A percentile compares a stretch with the other conserved stretches of the same genome.
Conservation (phyloP, 169 alveolate species). For the Cyclospora cayetanensis region DNA sequence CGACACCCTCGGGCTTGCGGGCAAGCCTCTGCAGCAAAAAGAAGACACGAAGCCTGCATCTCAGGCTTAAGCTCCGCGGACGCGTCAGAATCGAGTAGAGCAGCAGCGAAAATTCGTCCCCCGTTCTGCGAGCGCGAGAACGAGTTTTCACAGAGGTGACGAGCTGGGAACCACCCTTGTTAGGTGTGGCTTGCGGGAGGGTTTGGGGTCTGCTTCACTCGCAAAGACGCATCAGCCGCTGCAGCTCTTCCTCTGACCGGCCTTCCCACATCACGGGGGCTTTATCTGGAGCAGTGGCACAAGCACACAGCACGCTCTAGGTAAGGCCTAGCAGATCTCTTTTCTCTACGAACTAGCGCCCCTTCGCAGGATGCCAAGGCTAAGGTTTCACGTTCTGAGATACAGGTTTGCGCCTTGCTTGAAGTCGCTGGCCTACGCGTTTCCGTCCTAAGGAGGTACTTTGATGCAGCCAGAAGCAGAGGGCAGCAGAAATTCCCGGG, state of each 20-base stretch:
- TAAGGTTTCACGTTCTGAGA: neutral
- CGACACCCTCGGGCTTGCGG: constrained; percentile 9
- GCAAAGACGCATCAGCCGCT: neutral
- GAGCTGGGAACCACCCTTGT: no score
- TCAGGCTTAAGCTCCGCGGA: neutral
- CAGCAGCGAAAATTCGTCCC: neutral
- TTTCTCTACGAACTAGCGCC: neutral
- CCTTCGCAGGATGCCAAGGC: no score
- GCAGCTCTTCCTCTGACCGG: neutral
- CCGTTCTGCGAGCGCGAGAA: neutral
- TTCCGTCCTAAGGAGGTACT: neutral
- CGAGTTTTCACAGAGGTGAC: neutral
- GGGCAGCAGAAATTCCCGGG: neutral
- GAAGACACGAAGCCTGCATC: neutral
- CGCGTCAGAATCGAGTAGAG: neutral
- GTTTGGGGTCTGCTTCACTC: neutral
- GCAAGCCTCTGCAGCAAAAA: neutral
- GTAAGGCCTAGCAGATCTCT: no score
- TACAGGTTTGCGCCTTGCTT: neutral
- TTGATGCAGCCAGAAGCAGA: neutral
- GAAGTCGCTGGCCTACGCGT: neutral
- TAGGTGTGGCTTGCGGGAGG: no score
- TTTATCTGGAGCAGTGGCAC: neutral
- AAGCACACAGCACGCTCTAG: no score
- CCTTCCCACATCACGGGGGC: constrained; percentile 3